These are phyloP conservation scores for Pseudoperonospora humuli DNA, from an alignment of 352 stramenopile genomes.

Conservation along the genomic window DNA sequence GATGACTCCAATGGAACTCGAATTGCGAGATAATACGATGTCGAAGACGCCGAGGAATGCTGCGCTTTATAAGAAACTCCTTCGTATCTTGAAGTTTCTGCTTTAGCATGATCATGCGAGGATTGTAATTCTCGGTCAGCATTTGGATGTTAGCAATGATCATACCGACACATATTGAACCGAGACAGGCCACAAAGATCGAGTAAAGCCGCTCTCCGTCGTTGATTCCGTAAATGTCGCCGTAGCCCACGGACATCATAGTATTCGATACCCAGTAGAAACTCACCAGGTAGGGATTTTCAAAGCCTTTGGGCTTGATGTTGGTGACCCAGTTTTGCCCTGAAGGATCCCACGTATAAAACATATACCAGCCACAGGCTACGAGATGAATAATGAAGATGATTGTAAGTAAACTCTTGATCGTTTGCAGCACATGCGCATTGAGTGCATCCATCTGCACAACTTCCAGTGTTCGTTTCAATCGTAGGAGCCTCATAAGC, in stretches of 20 bases:
- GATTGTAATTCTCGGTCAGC: constrained; percentile 89
- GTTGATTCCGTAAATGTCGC: constrained; percentile 82
- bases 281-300: constrained; percentile 77
- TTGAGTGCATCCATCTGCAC: constrained; percentile 75
- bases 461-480: constrained; percentile 53
- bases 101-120: constrained; percentile 59
- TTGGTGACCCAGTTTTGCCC: constrained; percentile 67
- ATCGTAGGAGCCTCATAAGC: constrained; percentile 56
- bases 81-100: constrained; percentile 74
- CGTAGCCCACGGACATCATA: constrained; percentile 91
- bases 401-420: constrained; percentile 61
- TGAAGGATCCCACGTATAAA: too few species aligned
- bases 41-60: constrained; percentile 52
- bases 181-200: constrained; percentile 77
- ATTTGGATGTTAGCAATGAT: constrained; percentile 91
- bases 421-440: constrained; percentile 63
- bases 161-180: constrained; percentile 79
- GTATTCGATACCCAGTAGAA: constrained; percentile 92
- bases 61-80: constrained; percentile 64
- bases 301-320: constrained; percentile 31
- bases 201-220: constrained; percentile 76
- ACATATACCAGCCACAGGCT: too few species aligned
- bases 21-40: constrained; percentile 73
- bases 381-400: constrained; percentile 76
- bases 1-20: constrained; percentile 61